phyloP scores from a whole-genome alignment of 176 grass and related monocot genomes.

The Leersia perrieri region DNA sequence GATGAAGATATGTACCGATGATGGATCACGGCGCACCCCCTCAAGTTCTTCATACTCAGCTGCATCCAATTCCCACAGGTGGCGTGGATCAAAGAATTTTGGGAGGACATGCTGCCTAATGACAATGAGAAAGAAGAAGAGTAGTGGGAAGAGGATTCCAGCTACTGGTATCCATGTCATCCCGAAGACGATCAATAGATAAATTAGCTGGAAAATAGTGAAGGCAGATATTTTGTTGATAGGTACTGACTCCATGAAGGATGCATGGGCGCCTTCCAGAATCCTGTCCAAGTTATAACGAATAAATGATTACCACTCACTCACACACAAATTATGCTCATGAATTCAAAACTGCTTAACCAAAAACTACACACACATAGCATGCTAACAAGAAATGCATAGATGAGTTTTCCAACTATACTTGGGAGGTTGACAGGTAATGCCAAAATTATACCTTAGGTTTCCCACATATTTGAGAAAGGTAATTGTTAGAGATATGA shows the following conservation, averaged over 20 bases:
- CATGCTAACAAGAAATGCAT: conserved; percentile 6
- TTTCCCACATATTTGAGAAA: background rate
- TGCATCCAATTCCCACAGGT: conserved; percentile 75
- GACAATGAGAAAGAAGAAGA: conserved; percentile 72
- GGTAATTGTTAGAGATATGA: too few relatives aligned
- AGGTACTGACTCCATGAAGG: conserved; percentile 77
- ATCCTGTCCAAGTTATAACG: conserved; percentile 46
- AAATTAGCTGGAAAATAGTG: conserved; percentile 74
- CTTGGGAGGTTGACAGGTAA: background rate
- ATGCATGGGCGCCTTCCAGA: conserved; percentile 90
- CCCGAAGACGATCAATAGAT: conserved; percentile 73
- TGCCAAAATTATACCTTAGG: background rate
- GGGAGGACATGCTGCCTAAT: conserved; percentile 78
- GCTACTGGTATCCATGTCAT: conserved; percentile 80
- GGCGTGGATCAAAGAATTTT: conserved; percentile 43
- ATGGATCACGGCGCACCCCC: conserved; percentile 30
- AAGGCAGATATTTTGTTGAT: conserved; percentile 64
- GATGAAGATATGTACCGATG: conserved; percentile 36
- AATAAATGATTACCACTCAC: conserved; percentile 15
- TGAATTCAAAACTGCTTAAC: background rate
- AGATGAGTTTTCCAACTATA: background rate
- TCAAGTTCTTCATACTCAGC: conserved; percentile 80
- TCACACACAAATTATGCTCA: background rate
- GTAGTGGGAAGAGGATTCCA: conserved; percentile 84
- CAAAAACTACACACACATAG: background rate